Evolutionary conservation across 2,329 filamentous ascomycete species (phyloP).

Genomic region (Colletotrichum sojae): DNA sequence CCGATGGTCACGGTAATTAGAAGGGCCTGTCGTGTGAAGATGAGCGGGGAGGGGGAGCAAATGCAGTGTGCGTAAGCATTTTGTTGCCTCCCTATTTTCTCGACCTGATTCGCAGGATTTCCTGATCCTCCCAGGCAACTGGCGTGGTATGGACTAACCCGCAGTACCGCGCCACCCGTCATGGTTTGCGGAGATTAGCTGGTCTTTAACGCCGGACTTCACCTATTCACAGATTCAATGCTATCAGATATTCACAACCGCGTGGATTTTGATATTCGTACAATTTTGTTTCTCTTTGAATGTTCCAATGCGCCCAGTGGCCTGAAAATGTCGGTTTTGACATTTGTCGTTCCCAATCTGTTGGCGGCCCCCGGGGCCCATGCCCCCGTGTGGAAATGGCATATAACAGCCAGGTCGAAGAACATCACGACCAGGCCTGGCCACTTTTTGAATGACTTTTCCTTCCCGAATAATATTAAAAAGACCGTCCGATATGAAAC

Average conservation of each 20-base stretch:
- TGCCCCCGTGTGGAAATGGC: background rate
- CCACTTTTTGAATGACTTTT: slow-evolving; percentile 1
- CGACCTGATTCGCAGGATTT: slow-evolving; percentile 3
- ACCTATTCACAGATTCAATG: background rate
- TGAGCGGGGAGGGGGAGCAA: background rate
- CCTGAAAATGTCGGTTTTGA: too few species aligned
- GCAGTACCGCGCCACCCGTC: slow-evolving; percentile 14
- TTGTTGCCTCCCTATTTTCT: background rate
- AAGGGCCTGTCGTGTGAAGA: background rate
- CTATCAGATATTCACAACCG: background rate
- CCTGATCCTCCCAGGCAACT: slow-evolving; percentile 24
- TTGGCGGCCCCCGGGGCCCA: too few species aligned
- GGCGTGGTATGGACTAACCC: background rate
- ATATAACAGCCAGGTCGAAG: slow-evolving; percentile 24
- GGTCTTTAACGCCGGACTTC: slow-evolving; percentile 22
- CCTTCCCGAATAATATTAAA: background rate
- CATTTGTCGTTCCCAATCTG: too few species aligned
- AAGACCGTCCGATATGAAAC: background rate
- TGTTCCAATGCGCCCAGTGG: background rate
- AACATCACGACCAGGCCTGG: slow-evolving; percentile 33
- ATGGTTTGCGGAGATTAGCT: slow-evolving; percentile 28
- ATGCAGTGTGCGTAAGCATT: background rate
- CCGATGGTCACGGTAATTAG: background rate
- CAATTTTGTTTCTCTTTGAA: background rate
- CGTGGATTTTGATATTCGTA: background rate